Base-by-base conservation (phyloP, 306 rosid genomes). In the Inga oerstediana region DNA sequence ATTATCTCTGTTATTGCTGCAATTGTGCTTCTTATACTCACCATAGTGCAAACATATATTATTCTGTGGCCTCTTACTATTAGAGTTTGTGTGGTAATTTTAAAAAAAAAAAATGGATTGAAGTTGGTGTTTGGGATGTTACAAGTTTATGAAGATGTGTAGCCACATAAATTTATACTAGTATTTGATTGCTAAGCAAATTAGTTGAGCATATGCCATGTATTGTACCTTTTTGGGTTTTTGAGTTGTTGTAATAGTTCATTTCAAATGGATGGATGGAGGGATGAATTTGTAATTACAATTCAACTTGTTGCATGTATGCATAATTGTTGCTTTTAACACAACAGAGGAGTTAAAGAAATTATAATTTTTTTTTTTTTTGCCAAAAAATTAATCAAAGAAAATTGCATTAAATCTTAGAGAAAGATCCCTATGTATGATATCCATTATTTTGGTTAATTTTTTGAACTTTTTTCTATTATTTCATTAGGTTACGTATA, bases 1-100 rank as follows among this genome's bases (percentile, higher is more conserved):
- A 70, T 69, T 69, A 70, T 70, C 51, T 70, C 74, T 20, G 3
- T 70, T 22, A 17, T 70, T 70, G 74, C 74, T 9, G 74, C 74
- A 70, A 41, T 70, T 70, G 52, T 70, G 51, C 74, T 70, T 70
- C 74, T 70, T 19, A 10, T 39, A 20, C 74, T 70, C 51, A 70
- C 74, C 51, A 19, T 70, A 2, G 51, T 41, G 16, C 74, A 70
- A 5, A 70, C 52, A 3, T 70, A 39, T 70, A 39, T 70, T 41
- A 41, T 70, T 5, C 74, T 8, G 32, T 70, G n/a, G 14, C 46
- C 5, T 70, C 74, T 43, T 69, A 69, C 41, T 39, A 41, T 49
- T 39, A 7, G 43, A 39, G 43, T 39, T 39, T 39, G 43, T 39
- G 17, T 14, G 54, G 54, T 16, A 7, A n/a, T 52, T 14, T 16